Conservation (phyloP, 2,329 filamentous ascomycete genomes). For the Monilinia polystroma region DNA sequence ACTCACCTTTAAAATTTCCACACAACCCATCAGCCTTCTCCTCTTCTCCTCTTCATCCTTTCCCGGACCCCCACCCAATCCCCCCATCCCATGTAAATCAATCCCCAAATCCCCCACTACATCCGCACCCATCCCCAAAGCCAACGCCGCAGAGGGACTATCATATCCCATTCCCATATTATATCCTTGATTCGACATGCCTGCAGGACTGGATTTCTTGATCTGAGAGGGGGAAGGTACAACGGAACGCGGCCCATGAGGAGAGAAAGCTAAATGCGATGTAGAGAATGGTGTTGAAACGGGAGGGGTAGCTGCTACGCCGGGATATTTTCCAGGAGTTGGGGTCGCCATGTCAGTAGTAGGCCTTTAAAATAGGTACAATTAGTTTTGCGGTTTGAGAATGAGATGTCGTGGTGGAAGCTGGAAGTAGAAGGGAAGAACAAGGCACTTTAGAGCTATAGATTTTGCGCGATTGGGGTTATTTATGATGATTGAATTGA, state of each 20-base stretch:
- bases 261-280: slow-evolving; percentile 56
- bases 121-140: slow-evolving; percentile 51
- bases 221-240: slow-evolving; percentile 62
- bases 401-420: background rate
- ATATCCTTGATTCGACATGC: slow-evolving; percentile 50
- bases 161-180: slow-evolving; percentile 53
- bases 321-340: slow-evolving; percentile 36
- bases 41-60: slow-evolving; percentile 53
- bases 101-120: slow-evolving; percentile 51
- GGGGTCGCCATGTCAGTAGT: slow-evolving; percentile 39
- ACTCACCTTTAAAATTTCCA: slow-evolving; percentile 39
- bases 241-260: slow-evolving; percentile 47
- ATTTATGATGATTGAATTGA: background rate
- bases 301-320: slow-evolving; percentile 55
- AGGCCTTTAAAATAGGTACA: background rate
- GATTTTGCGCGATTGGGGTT: background rate
- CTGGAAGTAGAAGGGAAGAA: background rate
- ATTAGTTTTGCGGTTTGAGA: background rate
- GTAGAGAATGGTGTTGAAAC: slow-evolving; percentile 65
- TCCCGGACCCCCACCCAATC: slow-evolving; percentile 29
- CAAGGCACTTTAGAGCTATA: background rate
- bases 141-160: slow-evolving; percentile 62
- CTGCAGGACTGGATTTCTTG: slow-evolving; percentile 45
- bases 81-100: slow-evolving; percentile 29
- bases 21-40: slow-evolving; percentile 43